Evolutionary conservation across 164 flowering plant species (phyloP), one percentile per base, ranked within the genome.

Genomic region (Houttuynia cordata): DNA sequence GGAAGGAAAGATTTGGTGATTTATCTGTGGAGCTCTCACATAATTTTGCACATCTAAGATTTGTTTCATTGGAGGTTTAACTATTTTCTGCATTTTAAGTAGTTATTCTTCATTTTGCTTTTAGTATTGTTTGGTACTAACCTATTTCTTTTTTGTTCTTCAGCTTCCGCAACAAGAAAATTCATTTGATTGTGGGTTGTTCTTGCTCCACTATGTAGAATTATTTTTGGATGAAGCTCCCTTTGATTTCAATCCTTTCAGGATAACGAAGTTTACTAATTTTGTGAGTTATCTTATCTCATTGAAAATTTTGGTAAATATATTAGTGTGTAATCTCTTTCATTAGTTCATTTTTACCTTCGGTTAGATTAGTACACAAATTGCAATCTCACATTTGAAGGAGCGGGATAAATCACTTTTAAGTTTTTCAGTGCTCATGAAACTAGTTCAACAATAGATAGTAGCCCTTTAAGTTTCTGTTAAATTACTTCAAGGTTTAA

Each of bases 81-180:
- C 45, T 50, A 25, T 40, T 17, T 14, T 17, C 20, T 39, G 30
- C 42, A 18, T n/a, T n/a, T 41, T 20, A 14, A 40, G 49, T 20
- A 20, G 14, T 42, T 17, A 41, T 41, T 22, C 10, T 49, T 6
- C 21, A n/a, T 41, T 17, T 59, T 41, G 51, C 14, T 57, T 34
- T 24, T 24, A 15, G 34, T 24, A 24, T 22, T 30, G 24, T 22
- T 12, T 30, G 41, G 40, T 39, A 19, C 13, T 0, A 25, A 19
- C 23, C 12, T 5, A 57, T 60, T 19, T 51, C 2, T 22, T 6
- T 17, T 60, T 22, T 50, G 19, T 63, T 0, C 57, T 57, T 62
- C 91, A 92, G 98, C 74, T 92, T 34, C 98, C 98, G 19, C 97
- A 84, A 71, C 97, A 94, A 76, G 89, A 86, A 69, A 94, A 94